Conservation (phyloP, 2,329 filamentous ascomycete species). For the Cercospora beticola region DNA sequence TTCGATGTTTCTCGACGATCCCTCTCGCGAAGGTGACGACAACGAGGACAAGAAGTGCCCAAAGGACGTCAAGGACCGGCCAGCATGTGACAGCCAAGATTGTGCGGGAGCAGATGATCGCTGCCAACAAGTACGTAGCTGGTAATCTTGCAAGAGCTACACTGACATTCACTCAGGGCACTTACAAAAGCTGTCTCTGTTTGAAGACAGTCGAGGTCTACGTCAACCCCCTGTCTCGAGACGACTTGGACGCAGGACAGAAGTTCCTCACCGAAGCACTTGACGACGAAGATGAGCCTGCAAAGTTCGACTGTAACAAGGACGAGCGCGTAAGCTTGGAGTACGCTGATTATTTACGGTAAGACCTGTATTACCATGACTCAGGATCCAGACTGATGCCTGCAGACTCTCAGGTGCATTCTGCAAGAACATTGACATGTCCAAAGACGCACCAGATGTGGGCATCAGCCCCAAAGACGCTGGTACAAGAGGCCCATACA, state of each 20-base stretch:
- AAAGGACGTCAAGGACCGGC: not conserved
- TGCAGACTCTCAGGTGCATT: not conserved
- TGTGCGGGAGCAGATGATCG: not conserved
- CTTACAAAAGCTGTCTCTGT: not conserved
- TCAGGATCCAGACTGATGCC: not conserved
- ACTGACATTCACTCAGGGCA: not conserved
- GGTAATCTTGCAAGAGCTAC: not conserved
- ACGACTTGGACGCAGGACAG: not conserved
- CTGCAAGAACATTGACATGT: not conserved
- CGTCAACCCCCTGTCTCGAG: not conserved
- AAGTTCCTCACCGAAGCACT: not conserved
- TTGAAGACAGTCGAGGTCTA: not conserved
- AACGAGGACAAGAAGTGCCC: not conserved
- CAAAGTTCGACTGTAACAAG: not conserved
- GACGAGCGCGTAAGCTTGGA: not conserved
- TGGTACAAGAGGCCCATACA: not conserved
- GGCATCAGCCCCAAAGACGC: not conserved
- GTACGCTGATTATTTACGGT: not conserved
- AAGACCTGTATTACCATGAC: not conserved
- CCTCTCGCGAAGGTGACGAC: not conserved
- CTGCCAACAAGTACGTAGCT: not conserved
- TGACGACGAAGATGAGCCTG: not conserved
- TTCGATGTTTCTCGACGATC: not conserved
- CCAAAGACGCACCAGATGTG: not conserved
- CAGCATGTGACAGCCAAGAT: not conserved